Base-by-base conservation (phyloP, 2,329 filamentous ascomycete genomes). In the Aspergillus hortae region DNA sequence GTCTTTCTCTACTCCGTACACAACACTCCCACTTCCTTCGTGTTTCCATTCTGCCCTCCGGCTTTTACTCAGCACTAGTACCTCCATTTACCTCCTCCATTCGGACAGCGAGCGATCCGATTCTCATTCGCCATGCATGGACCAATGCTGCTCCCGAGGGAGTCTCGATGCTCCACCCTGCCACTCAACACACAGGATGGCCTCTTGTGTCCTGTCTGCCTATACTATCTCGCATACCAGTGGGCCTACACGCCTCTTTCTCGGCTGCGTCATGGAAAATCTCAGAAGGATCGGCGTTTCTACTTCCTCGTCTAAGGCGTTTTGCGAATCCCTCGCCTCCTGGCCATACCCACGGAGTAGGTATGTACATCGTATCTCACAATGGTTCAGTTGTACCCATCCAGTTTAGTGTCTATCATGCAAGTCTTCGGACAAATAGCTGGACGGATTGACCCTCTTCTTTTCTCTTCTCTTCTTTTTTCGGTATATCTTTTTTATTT, bases 341-440 rank as follows among this genome's bases (percentile, higher is more conserved):
- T 51, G 45, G 21, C 53, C 51, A 38, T 38, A 38, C 14, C 35
- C 35, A 38, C 15, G 35, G 35, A 38, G 35, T 30, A 30, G 27
- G 42, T 51, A 49, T 47, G 51, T 55, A 58, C 56, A 61, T 52
- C 54, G 57, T 51, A 48, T 48, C 49, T 48, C 48, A 56, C 55
- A 54, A 53, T 59, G 51, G 53, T 52, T 49, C 43, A 36, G 40
- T 42, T 42, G 7, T 11, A 11, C 51, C 51, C 40, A 43, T 51
- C 30, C 38, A 49, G 44, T 47, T 46, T 55, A 45, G 43, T 44
- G 52, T 36, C 46, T 45, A 47, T 58, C 50, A 50, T 61, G 57
- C 58, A 56, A 41, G 46, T 46, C 44, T 48, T 58, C 57, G 58
- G 58, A 58, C 52, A 61, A 58, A 56, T 58, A 25, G 35, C 55